phyloP scores from a whole-genome alignment of 139 green algal genomes.

The Closterium sp. region DNA sequence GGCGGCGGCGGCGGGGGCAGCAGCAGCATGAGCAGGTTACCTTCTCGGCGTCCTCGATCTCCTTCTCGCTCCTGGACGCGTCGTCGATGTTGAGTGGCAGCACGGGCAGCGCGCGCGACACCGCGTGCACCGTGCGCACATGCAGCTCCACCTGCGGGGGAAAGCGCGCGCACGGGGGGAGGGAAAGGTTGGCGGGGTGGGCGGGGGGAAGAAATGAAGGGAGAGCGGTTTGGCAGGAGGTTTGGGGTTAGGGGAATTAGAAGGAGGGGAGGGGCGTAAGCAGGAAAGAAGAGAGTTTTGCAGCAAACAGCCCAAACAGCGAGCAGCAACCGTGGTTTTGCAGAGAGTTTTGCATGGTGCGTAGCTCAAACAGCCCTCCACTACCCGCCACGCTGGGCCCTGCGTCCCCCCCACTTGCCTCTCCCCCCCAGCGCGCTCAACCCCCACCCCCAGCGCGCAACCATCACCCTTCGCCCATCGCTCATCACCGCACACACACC shows the following conservation, averaged over 20 bases:
- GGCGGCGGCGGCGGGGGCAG: not conserved
- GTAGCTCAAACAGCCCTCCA: not conserved
- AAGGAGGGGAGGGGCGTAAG: not conserved
- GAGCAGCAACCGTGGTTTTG: too few relatives aligned
- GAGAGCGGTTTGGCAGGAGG: too few relatives aligned
- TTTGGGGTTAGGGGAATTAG: not conserved
- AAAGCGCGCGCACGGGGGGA: not conserved
- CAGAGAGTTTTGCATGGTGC: not conserved
- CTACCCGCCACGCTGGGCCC: not conserved
- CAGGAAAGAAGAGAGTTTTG: not conserved
- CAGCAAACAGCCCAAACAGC: too few relatives aligned
- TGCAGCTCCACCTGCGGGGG: conserved; percentile 78
- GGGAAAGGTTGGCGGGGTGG: not conserved
- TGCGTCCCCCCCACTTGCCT: not conserved
- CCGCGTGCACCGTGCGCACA: conserved; percentile 60
- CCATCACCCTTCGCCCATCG: not conserved
- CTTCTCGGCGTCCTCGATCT: conserved; percentile 44
- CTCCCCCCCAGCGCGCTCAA: too few relatives aligned
- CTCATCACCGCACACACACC: too few relatives aligned
- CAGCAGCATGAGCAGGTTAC: not conserved
- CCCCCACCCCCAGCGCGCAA: not conserved
- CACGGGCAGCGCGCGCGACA: conserved; percentile 50
- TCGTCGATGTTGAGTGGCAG: conserved; percentile 57
- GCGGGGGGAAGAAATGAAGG: too few relatives aligned
- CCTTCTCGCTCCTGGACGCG: conserved; percentile 41